Evolutionary conservation across 441 rosid genomes (phyloP).

Genomic region (Metrosideros polymorpha): DNA sequence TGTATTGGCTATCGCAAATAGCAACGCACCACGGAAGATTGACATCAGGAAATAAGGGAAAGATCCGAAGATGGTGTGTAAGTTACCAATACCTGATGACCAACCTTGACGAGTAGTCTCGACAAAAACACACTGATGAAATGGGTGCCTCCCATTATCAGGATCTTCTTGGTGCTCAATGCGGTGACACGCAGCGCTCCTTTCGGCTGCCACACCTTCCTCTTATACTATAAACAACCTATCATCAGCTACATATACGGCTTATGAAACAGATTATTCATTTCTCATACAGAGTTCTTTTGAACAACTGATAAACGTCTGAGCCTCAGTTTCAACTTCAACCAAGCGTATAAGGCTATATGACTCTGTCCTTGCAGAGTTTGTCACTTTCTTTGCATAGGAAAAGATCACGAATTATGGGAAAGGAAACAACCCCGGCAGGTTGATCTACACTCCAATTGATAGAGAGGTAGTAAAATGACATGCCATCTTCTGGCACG

Average conservation of each 20-base stretch:
- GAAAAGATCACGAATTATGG: not conserved
- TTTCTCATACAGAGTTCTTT: not conserved
- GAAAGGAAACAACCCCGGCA: not conserved
- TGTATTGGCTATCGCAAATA: not conserved
- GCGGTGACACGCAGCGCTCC: slow-evolving; percentile 60
- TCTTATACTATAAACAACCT: slow-evolving; percentile 51
- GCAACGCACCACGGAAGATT: not conserved
- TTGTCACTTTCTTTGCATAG: not conserved
- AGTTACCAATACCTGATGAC: slow-evolving; percentile 52
- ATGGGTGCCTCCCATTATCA: slow-evolving; percentile 85
- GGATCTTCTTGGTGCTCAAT: slow-evolving; percentile 67
- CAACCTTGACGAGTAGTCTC: slow-evolving; percentile 79
- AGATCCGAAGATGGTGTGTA: not conserved
- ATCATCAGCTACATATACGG: not conserved
- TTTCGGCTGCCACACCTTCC: slow-evolving; percentile 50
- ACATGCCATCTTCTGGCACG: not conserved
- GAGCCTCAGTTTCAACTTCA: not conserved
- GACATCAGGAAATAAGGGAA: not conserved
- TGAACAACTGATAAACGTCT: not conserved
- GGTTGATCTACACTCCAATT: not conserved
- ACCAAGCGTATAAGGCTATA: not conserved
- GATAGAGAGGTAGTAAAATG: not conserved
- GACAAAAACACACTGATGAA: slow-evolving; percentile 81
- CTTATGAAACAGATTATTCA: not conserved
- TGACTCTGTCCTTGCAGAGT: not conserved